A percentile compares a stretch with the other conserved stretches of the same genome.
Conservation (phyloP, 331 rosid species). For the Quercus phellos region DNA sequence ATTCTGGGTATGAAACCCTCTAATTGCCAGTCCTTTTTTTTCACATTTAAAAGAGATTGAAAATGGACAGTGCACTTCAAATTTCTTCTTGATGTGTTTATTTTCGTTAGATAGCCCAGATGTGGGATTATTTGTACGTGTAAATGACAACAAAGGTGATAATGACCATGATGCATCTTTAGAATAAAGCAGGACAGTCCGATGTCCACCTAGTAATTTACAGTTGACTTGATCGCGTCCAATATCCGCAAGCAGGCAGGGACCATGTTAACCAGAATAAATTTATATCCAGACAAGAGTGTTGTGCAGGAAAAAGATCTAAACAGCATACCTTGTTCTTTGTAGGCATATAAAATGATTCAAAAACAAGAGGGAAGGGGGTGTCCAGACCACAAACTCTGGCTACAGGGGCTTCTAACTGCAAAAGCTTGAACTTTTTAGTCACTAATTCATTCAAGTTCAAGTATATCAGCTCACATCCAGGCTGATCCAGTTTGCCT, state of each 20-base stretch:
- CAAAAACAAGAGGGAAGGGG: constrained; percentile 92
- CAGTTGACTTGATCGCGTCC: constrained; percentile 89
- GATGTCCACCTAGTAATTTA: constrained; percentile 39
- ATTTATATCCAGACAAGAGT: not conserved
- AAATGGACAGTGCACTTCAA: not conserved
- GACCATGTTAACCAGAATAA: not conserved
- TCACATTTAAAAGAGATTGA: not conserved
- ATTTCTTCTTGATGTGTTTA: not conserved
- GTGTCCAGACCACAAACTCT: constrained; percentile 95
- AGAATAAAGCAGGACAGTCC: not conserved
- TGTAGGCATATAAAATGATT: constrained; percentile 94
- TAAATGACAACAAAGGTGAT: not conserved
- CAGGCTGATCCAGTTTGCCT: not conserved
- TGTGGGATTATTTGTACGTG: not conserved
- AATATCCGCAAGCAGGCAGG: constrained; percentile 57
- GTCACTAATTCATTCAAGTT: not conserved
- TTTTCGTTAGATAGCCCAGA: not conserved
- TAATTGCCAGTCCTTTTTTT: not conserved
- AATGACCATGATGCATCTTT: not conserved
- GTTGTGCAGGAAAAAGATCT: not conserved
- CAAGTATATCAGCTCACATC: not conserved
- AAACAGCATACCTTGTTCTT: constrained; percentile 66
- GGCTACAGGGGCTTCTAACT: constrained; percentile 93
- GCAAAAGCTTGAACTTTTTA: constrained; percentile 10
- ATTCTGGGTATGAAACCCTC: not conserved